Evolutionary conservation across 2,329 filamentous ascomycete genomes (phyloP).

Genomic region (Botrytis galanthina): DNA sequence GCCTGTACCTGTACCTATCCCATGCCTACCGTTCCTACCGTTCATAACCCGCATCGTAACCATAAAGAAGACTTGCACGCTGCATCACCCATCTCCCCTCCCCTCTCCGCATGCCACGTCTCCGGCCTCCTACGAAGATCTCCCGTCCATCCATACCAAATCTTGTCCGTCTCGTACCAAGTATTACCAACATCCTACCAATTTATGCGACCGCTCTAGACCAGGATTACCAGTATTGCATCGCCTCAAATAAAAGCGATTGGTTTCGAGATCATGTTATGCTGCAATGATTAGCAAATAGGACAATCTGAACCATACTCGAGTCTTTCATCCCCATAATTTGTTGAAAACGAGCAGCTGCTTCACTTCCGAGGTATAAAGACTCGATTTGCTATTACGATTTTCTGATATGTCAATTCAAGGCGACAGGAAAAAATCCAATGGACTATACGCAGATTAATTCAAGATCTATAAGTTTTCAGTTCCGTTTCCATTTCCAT

Average conservation of each 20-base stretch:
- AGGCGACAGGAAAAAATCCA: neutral
- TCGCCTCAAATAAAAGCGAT: slow-evolving; percentile 13
- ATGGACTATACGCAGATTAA: neutral
- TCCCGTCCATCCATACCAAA: slow-evolving; percentile 9
- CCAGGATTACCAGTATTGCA: slow-evolving; percentile 1
- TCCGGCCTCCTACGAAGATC: slow-evolving; percentile 13
- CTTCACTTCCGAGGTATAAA: neutral
- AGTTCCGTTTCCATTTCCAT: slow-evolving; percentile 10
- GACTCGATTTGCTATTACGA: neutral
- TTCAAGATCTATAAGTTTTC: slow-evolving; percentile 3
- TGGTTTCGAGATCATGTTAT: neutral
- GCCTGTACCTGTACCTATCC: neutral
- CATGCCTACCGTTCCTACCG: neutral
- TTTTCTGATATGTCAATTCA: slow-evolving; percentile 7
- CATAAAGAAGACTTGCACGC: neutral
- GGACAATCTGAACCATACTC: neutral
- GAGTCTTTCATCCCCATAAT: neutral
- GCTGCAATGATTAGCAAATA: slow-evolving; percentile 1
- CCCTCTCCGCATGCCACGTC: slow-evolving; percentile 19
- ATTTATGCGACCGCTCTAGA: slow-evolving; percentile 11
- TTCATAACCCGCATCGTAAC: neutral
- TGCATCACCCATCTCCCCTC: neutral
- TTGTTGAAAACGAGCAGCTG: neutral
- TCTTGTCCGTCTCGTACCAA: slow-evolving; percentile 5
- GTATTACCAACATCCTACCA: neutral